phyloP scores from a whole-genome alignment of 2,329 filamentous ascomycete genomes.

The Ramichloridium luteum region DNA sequence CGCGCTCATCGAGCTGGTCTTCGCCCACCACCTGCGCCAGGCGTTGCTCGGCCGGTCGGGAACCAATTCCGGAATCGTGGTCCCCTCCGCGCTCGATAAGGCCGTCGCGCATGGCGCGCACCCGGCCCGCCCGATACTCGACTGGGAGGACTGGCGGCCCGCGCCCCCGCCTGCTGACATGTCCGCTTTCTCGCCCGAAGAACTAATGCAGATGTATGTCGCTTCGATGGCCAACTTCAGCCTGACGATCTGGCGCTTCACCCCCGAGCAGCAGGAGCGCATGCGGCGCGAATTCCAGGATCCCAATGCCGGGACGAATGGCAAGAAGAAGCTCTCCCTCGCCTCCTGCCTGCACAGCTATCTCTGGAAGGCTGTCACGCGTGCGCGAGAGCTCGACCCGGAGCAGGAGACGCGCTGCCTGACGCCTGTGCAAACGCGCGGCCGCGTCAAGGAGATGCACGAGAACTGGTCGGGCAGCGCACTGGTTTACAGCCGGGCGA shows the following conservation, averaged over 20 bases:
- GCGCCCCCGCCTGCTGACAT: slow-evolving; percentile 4
- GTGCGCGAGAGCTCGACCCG: slow-evolving; percentile 5
- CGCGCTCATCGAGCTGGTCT: slow-evolving; percentile 4
- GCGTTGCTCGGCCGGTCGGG: slow-evolving; percentile 4
- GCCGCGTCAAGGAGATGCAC: slow-evolving; percentile 7
- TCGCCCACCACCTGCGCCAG: slow-evolving; percentile 7
- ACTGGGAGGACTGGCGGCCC: slow-evolving; percentile 9
- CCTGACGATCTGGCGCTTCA: slow-evolving; percentile 6
- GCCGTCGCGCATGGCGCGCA: slow-evolving; percentile 5
- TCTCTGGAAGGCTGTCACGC: slow-evolving; percentile 7
- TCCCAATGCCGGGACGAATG: background rate
- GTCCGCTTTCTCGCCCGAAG: slow-evolving; percentile 2
- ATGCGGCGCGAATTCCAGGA: slow-evolving; percentile 5
- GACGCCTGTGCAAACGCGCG: slow-evolving; percentile 7
- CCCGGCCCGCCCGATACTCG: slow-evolving; percentile 5
- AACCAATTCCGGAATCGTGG: slow-evolving; percentile 4
- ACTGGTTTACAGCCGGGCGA: slow-evolving; percentile 10
- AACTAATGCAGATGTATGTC: slow-evolving; percentile 1
- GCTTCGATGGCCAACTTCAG: slow-evolving; percentile 6
- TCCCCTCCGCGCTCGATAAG: slow-evolving; percentile 8
- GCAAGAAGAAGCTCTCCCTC: slow-evolving; percentile 5
- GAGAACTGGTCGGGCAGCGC: slow-evolving; percentile 8
- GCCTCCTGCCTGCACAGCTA: slow-evolving; percentile 8
- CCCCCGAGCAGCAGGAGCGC: slow-evolving; percentile 5
- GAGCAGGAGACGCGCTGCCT: slow-evolving; percentile 5